These are phyloP conservation scores for Musa beccarii DNA, from an alignment of 176 grass and related monocot genomes.

Conservation along the genomic window DNA sequence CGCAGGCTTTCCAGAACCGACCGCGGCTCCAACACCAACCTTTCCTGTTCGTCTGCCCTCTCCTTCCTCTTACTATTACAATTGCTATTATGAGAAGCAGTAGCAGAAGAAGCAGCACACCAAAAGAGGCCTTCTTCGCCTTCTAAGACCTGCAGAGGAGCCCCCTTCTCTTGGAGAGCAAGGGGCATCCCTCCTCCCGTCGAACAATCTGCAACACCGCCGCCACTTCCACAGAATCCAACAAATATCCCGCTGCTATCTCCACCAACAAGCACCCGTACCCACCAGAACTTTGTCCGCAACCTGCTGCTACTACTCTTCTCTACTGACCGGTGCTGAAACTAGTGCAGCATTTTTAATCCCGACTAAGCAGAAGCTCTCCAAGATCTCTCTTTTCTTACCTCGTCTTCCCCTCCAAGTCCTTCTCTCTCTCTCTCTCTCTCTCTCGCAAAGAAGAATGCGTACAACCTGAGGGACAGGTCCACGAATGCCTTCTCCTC, in stretches of 20 bases:
- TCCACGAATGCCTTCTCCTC: too few species aligned
- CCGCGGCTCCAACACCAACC: background rate
- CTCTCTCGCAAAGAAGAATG: too few species aligned
- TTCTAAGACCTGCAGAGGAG: background rate
- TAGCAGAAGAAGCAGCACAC: background rate
- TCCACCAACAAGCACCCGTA: too few species aligned
- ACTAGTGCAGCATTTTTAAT: background rate
- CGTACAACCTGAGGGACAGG: too few species aligned
- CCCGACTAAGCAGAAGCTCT: background rate
- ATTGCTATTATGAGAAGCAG: background rate
- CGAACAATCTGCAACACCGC: background rate
- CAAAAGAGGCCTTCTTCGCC: slow-evolving; percentile 5
- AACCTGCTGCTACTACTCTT: background rate
- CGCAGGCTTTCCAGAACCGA: slow-evolving; percentile 1
- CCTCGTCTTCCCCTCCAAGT: background rate
- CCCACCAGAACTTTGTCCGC: too few species aligned
- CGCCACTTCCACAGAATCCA: background rate
- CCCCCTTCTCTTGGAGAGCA: background rate
- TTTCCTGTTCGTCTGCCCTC: background rate
- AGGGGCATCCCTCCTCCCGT: background rate
- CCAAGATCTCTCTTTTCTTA: background rate
- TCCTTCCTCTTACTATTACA: background rate
- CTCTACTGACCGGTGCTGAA: too few species aligned
- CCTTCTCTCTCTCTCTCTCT: background rate
- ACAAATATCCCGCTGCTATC: background rate